phyloP scores from a whole-genome alignment of 2,329 filamentous ascomycete species.

The Gnomoniopsis smithogilvyi region DNA sequence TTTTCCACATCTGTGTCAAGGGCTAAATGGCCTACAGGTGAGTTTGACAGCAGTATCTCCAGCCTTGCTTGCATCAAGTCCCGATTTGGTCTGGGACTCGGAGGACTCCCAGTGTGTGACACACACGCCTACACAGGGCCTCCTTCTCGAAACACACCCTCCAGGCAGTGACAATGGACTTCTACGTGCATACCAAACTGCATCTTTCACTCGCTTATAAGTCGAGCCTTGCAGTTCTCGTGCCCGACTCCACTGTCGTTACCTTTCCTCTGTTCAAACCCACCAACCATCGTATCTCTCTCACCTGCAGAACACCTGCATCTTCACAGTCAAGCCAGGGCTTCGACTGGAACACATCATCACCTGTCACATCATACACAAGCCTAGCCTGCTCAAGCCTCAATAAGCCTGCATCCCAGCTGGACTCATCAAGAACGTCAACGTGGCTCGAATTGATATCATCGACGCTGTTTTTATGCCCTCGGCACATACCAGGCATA shows the following conservation, averaged over 20 bases:
- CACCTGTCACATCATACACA: neutral
- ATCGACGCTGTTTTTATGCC: slow-evolving; percentile 3
- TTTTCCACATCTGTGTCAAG: neutral
- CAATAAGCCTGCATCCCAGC: neutral
- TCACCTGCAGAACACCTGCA: slow-evolving; percentile 10
- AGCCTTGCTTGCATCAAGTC: neutral
- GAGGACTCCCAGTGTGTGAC: slow-evolving; percentile 13
- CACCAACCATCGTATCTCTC: slow-evolving; percentile 4
- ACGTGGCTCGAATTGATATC: neutral
- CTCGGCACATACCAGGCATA: neutral
- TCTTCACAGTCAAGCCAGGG: neutral
- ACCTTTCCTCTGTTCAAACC: neutral
- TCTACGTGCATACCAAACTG: slow-evolving; percentile 1
- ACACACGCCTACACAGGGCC: neutral
- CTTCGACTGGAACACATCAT: neutral
- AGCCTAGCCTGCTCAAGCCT: neutral
- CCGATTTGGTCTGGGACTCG: neutral
- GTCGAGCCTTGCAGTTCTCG: slow-evolving; percentile 3
- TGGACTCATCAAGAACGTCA: neutral
- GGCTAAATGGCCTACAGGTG: neutral
- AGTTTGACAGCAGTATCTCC: neutral
- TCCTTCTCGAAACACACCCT: neutral
- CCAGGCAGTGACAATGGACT: slow-evolving; percentile 11
- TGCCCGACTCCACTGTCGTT: slow-evolving; percentile 7
- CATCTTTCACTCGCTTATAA: slow-evolving; percentile 8